Evolutionary conservation across 441 rosid species (phyloP), one percentile per base, ranked within the genome.

Genomic region (Gossypium davidsonii): DNA sequence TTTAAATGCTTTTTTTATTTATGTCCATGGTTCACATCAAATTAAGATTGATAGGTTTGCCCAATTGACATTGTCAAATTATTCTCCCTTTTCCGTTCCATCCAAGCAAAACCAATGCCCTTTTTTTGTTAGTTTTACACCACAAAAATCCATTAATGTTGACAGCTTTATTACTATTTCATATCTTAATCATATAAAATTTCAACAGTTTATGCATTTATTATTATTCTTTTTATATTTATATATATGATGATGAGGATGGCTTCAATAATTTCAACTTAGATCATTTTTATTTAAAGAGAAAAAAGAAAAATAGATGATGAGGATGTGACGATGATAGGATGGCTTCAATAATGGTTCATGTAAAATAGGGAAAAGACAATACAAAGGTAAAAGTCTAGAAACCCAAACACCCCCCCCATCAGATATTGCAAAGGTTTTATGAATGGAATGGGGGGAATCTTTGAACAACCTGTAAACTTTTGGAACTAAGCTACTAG

Each of bases 401-500:
- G 59, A 55, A 55, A 56, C 60, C 60, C 10, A 2, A 3, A 4
- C 59, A 23, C 14, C 58, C 11, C 59, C 9, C 25, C 60, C 6
- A 55, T 20, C 6, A 48, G n/a, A 20, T 25, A 20, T 10, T 56
- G 26, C 60, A 21, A 56, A 20, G 60, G 60, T 10, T 20, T 20
- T 28, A 28, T 14, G 34, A 5, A 52, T 6, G 21, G 17, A 4
- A 1, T 4, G 59, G 57, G 48, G 48, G 58, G 25, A 56, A 56
- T 56, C 60, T 56, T 56, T 56, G 60, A 56, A 55, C 60, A 55
- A 56, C 60, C 60, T 56, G 60, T 56, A 56, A 56, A 21, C 3
- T 20, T 52, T 56, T 56, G 60, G 60, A 56, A 56, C n/a, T 21
- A 9, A 6, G 14, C 60, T 20, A 56, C 60, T 56, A 56, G 60